phyloP scores from a whole-genome alignment of 2,329 filamentous ascomycete genomes.

The Pestalotiopsis sp. region DNA sequence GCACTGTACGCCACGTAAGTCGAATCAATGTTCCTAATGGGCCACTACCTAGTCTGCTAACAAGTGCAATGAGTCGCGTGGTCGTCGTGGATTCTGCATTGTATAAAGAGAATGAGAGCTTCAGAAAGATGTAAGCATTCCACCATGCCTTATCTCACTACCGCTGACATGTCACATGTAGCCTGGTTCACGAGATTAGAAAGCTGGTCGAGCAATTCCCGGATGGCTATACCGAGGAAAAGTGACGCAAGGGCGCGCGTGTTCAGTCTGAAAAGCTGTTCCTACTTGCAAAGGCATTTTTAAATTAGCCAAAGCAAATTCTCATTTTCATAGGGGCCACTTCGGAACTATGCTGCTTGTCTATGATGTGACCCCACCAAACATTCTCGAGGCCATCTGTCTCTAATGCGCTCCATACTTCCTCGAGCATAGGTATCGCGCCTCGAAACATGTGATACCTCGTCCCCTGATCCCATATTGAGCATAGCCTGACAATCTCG shows the following conservation, averaged over 20 bases:
- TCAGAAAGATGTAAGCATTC: background rate
- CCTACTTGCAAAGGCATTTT: background rate
- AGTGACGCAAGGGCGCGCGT: background rate
- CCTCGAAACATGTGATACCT: conserved; percentile 11
- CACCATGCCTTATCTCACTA: background rate
- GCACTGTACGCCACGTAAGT: background rate
- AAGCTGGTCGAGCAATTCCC: background rate
- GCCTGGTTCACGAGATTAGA: background rate
- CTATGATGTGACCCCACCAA: conserved; percentile 19
- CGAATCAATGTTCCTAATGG: background rate
- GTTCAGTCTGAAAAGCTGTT: background rate
- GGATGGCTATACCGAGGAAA: background rate
- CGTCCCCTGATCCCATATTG: conserved; percentile 1
- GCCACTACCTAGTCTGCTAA: background rate
- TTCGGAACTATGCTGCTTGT: conserved; percentile 19
- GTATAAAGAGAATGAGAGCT: background rate
- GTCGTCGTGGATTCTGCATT: background rate
- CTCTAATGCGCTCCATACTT: conserved; percentile 9
- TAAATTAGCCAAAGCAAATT: background rate
- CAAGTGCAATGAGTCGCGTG: background rate
- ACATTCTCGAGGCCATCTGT: conserved; percentile 5
- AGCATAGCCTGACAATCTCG: conserved; percentile 1
- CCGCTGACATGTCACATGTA: background rate
- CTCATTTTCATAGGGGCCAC: background rate
- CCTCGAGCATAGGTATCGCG: conserved; percentile 3